Evolutionary conservation across 345 rosid genomes (phyloP).

Genomic region (Pseudoturritis turrita): DNA sequence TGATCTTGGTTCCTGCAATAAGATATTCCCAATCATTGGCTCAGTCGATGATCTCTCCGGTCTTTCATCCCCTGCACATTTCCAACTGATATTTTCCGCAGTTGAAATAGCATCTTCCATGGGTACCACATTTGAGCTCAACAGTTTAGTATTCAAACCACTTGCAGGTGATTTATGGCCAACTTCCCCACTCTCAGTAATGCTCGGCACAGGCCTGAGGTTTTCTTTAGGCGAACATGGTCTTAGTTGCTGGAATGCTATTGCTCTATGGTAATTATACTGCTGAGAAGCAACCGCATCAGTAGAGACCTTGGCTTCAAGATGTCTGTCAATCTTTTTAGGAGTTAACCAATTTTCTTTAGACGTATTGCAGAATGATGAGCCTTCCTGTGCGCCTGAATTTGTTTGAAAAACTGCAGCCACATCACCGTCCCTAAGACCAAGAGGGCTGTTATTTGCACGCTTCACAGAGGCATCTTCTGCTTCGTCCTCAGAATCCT

Average conservation of each 20-base stretch:
- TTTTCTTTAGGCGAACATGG: conserved; percentile 17
- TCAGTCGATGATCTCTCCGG: conserved; percentile 5
- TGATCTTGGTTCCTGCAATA: conserved; percentile 5
- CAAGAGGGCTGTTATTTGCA: conserved; percentile 45
- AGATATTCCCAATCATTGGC: background rate
- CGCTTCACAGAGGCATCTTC: conserved; percentile 39
- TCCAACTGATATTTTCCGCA: conserved; percentile 9
- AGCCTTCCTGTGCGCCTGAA: conserved; percentile 23
- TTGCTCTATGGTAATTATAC: conserved; percentile 16
- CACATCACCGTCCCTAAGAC: conserved; percentile 32
- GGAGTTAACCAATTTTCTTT: conserved; percentile 35
- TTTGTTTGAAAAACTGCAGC: conserved; percentile 17
- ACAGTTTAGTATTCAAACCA: background rate
- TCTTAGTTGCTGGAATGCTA: conserved; percentile 16
- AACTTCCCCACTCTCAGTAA: conserved; percentile 15
- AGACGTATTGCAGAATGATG: conserved; percentile 25
- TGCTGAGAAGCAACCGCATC: conserved; percentile 18
- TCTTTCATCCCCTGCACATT: conserved; percentile 7
- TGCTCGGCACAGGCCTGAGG: conserved; percentile 14
- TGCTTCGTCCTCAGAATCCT: conserved; percentile 85
- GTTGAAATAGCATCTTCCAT: background rate
- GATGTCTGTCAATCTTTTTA: conserved; percentile 19
- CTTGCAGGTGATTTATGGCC: conserved; percentile 20
- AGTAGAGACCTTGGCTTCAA: conserved; percentile 29
- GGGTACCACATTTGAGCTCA: conserved; percentile 16